Evolutionary conservation across 805 yeast genomes (phyloP).

Genomic region (Candida railenensis): DNA sequence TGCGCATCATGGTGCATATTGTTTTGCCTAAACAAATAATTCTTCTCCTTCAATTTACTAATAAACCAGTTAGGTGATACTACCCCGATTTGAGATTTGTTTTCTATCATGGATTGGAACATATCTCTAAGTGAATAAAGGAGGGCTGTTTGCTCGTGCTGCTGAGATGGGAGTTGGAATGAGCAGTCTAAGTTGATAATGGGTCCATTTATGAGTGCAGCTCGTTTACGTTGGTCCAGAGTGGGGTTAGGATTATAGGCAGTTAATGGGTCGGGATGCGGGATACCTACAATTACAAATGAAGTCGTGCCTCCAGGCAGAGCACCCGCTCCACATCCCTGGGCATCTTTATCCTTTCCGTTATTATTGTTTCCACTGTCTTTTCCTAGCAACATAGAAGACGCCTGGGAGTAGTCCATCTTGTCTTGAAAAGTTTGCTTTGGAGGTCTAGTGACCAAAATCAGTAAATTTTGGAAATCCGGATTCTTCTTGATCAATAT

Average conservation of each 20-base stretch:
- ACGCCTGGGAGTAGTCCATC: slow-evolving; percentile 31
- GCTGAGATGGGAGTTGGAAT: slow-evolving; percentile 39
- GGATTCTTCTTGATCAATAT: slow-evolving; percentile 25
- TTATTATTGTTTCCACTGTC: slow-evolving; percentile 13
- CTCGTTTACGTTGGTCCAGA: slow-evolving; percentile 73
- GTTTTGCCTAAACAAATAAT: slow-evolving; percentile 79
- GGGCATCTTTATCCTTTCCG: slow-evolving; percentile 9
- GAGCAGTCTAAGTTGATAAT: slow-evolving; percentile 77
- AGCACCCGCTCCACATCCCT: background rate
- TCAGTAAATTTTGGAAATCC: slow-evolving; percentile 28
- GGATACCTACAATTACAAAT: slow-evolving; percentile 40
- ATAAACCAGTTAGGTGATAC: slow-evolving; percentile 79
- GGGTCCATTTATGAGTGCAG: slow-evolving; percentile 80
- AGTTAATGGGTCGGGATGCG: slow-evolving; percentile 36
- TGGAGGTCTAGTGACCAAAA: slow-evolving; percentile 38
- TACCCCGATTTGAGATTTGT: slow-evolving; percentile 68
- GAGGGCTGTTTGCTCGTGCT: slow-evolving; percentile 28
- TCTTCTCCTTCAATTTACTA: slow-evolving; percentile 74
- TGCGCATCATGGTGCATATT: slow-evolving; percentile 98
- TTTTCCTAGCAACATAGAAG: slow-evolving; percentile 29
- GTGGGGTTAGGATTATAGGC: slow-evolving; percentile 38
- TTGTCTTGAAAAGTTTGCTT: slow-evolving; percentile 11
- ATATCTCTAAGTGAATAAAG: slow-evolving; percentile 75
- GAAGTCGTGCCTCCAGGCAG: slow-evolving; percentile 21
- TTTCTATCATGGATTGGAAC: slow-evolving; percentile 80